Base-by-base conservation (phyloP, 768 basidiomycete genomes). In the Boletus coccyginus region DNA sequence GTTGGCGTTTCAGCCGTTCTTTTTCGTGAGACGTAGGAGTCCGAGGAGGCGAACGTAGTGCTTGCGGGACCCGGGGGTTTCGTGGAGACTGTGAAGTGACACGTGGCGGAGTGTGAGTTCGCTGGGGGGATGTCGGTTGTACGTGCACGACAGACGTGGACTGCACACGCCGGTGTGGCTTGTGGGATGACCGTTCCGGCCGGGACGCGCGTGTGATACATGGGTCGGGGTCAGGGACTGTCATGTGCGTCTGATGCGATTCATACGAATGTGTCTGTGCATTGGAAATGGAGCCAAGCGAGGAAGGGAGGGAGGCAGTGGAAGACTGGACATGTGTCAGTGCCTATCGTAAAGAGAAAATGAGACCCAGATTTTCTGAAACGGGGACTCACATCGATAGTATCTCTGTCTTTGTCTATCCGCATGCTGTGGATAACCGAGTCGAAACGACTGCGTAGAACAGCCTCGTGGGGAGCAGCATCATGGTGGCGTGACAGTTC, bases 401-500 rank as follows among this genome's bases (percentile, higher is more conserved):
- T 33, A 32, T 61, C 61, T 7, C 32, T 46, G 35, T 66, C 69
- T 38, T 12, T 66, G 51, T 69, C 64, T 59, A 69, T 64, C 19
- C 52, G 49, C 62, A 65, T 65, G 57, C 69, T 66, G 55, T 70
- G 67, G n/a, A 85, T 64, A 45, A 83, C 82, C 2, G 78, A 68
- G 70, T 85, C 84, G 17, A 85, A 69, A 12, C 81, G 74, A 46
- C 74, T 78, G 9, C 79, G 75, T 27, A 85, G 73, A 24, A 81
- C 84, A 43, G 79, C 80, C 62, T 79, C 81, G 51, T 81, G 83
- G 1, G 81, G 82, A 16, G 77, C 62, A 50, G 77, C 56, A 24
- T 71, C 70, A 38, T 66, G 63, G 53, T 64, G 58, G 57, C 60
- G 64, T 6, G 52, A 63, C 12, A 59, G 49, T 8, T 66, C 60